Evolutionary conservation across 441 rosid species (phyloP).

Genomic region (Erodium moschatum): DNA sequence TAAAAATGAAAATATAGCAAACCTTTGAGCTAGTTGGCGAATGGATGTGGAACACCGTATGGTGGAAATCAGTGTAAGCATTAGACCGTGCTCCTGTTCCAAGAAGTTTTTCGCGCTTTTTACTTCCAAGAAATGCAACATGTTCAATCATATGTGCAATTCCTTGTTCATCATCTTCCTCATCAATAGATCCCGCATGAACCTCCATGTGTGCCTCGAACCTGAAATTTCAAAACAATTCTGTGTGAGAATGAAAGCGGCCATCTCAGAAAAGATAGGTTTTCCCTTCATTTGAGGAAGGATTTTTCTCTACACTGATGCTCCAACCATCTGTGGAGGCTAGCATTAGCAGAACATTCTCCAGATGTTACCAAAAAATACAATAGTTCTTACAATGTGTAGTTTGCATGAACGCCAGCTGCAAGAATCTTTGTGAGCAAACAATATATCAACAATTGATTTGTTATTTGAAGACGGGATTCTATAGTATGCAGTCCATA

Average conservation of each 20-base stretch:
- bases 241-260: conserved; percentile 7
- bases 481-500: not conserved
- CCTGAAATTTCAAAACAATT: conserved; percentile 37
- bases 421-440: conserved; percentile 3
- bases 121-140: conserved; percentile 97
- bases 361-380: not conserved
- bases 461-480: not conserved
- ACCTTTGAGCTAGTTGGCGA: conserved; percentile 74
- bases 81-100: conserved; percentile 97
- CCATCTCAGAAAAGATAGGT: not conserved
- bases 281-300: not conserved
- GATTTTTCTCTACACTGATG: not conserved
- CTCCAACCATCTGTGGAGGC: not conserved
- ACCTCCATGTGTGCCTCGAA: conserved; percentile 99
- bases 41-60: conserved; percentile 98
- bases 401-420: not conserved
- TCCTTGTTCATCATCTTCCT: conserved; percentile 99
- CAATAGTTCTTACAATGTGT: not conserved
- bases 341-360: not conserved
- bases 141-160: conserved; percentile 99
- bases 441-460: not conserved
- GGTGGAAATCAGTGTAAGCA: conserved; percentile 99
- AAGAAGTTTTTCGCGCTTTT: conserved; percentile 97
- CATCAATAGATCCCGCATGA: conserved; percentile 95
- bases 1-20: conserved; percentile 17